Evolutionary conservation across 352 stramenopile genomes (phyloP).

Genomic region (Phytophthora lateralis): DNA sequence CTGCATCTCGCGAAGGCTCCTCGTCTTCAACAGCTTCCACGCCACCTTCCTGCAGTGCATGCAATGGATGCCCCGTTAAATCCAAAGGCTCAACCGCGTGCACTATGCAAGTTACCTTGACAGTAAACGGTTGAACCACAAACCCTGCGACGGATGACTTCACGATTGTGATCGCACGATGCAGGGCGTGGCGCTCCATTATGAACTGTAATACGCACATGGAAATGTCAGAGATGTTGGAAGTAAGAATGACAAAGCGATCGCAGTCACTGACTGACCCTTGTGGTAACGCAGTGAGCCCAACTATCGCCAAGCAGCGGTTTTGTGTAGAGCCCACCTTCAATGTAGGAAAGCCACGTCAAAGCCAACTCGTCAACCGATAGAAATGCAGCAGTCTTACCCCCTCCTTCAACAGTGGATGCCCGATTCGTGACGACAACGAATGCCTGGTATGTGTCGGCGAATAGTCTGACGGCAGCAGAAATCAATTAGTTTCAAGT

Average conservation of each 20-base stretch:
- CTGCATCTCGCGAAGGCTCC: slow-evolving; percentile 5
- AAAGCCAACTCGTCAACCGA: not conserved
- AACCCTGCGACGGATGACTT: slow-evolving; percentile 66
- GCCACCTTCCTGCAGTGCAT: slow-evolving; percentile 41
- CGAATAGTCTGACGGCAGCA: slow-evolving; percentile 49
- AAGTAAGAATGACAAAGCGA: slow-evolving; percentile 8
- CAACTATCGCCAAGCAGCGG: slow-evolving; percentile 69
- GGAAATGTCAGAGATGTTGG: slow-evolving; percentile 13
- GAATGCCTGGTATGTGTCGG: slow-evolving; percentile 70
- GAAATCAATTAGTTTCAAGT: slow-evolving; percentile 4
- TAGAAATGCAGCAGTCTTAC: slow-evolving; percentile 11
- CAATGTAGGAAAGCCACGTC: slow-evolving; percentile 8
- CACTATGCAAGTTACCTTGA: slow-evolving; percentile 32
- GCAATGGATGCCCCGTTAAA: not conserved
- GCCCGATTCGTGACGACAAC: slow-evolving; percentile 73
- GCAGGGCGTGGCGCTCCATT: slow-evolving; percentile 57
- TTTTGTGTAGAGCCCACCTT: slow-evolving; percentile 63
- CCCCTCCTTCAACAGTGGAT: slow-evolving; percentile 42
- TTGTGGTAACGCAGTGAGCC: slow-evolving; percentile 72
- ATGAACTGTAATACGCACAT: slow-evolving; percentile 48
- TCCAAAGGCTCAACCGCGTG: not conserved
- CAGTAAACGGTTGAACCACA: slow-evolving; percentile 65
- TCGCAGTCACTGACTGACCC: slow-evolving; percentile 29
- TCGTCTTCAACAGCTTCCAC: slow-evolving; percentile 43
- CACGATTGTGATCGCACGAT: slow-evolving; percentile 61